Base-by-base conservation (phyloP, 768 basidiomycete species). In the Kockovaella imperatae region DNA sequence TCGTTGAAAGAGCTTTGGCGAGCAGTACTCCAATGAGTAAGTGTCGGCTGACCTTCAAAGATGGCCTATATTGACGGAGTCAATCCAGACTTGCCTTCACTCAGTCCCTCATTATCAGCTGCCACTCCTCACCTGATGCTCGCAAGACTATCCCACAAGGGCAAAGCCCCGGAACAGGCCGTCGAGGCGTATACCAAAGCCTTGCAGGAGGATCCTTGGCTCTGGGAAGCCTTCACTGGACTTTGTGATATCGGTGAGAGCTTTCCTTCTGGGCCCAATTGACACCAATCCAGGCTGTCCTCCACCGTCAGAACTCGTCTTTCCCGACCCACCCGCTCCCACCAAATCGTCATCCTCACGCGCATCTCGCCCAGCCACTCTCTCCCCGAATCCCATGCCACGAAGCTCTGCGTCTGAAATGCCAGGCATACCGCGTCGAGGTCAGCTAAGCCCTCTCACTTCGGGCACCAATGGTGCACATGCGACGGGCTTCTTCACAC, bases 171-270 rank as follows among this genome's bases (percentile, higher is more conserved):
- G 2, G 58, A 53, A 30, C 41, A 24, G 15, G 66, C 63, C 4
- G 51, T 48, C 13, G 62, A 61, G 14, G 35, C 56, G 24, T 66
- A 66, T 31, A 36, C 48, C 14, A 50, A 59, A 36, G 65, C 67
- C 2, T 44, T 70, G 24, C 39, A 30, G 26, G 56, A 65, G 20
- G 64, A 68, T 49, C 52, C 59, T 25, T 70, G 69, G 69, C 42
- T 62, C 21, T 70, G 69, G 69, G 69, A 70, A 25, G 69, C 69
- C 1, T 67, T 67, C 47, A 59, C 53, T 8, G 67, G 62, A 1
- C 43, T 70, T 26, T 70, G 67, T 41, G 67, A 68, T 50, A 50
- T 64, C 10, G 69, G 69, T 70, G n/a, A 56, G 64, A 1, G n/a
- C 3, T 25, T 29, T 17, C 21, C 13, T 10, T 3, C 15, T n/a